Evolutionary conservation across 768 basidiomycete species (phyloP).

Genomic region (Tubosaeta sp.): DNA sequence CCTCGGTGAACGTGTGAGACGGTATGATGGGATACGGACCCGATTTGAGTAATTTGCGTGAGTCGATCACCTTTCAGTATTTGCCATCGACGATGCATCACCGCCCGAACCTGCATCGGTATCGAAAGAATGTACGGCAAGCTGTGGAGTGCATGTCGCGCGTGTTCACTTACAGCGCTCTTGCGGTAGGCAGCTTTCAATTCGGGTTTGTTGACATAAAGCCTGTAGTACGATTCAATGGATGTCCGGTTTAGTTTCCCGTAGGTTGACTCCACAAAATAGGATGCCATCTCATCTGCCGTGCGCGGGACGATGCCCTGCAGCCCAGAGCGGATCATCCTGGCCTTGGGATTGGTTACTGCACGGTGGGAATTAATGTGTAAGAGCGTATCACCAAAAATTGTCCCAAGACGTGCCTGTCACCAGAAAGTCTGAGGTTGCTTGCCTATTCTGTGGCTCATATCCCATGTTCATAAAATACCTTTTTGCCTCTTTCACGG

Average conservation of each 20-base stretch:
- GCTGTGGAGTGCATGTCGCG: slow-evolving; percentile 30
- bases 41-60: slow-evolving; percentile 32
- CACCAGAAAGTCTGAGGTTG: slow-evolving; percentile 58
- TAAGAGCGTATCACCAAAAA: not conserved
- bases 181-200: slow-evolving; percentile 40
- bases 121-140: slow-evolving; percentile 46
- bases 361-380: not conserved
- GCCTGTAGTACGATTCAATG: slow-evolving; percentile 40
- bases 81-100: slow-evolving; percentile 43
- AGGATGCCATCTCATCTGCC: slow-evolving; percentile 52
- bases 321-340: slow-evolving; percentile 43
- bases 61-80: slow-evolving; percentile 39
- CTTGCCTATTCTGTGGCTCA: slow-evolving; percentile 51
- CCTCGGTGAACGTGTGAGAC: slow-evolving; percentile 1
- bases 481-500: slow-evolving; percentile 43
- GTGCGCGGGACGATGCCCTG: slow-evolving; percentile 44
- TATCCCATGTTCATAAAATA: slow-evolving; percentile 59
- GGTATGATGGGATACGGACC: slow-evolving; percentile 25
- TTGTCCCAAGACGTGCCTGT: slow-evolving; percentile 34
- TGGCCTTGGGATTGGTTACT: slow-evolving; percentile 58
- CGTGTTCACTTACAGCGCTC: slow-evolving; percentile 49
- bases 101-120: slow-evolving; percentile 41
- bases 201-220: slow-evolving; percentile 43
- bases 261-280: slow-evolving; percentile 40
- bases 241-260: slow-evolving; percentile 43